These are phyloP conservation scores for Heliamphora exappendiculata DNA, from an alignment of 148 eudicot genomes.

Conservation along the genomic window DNA sequence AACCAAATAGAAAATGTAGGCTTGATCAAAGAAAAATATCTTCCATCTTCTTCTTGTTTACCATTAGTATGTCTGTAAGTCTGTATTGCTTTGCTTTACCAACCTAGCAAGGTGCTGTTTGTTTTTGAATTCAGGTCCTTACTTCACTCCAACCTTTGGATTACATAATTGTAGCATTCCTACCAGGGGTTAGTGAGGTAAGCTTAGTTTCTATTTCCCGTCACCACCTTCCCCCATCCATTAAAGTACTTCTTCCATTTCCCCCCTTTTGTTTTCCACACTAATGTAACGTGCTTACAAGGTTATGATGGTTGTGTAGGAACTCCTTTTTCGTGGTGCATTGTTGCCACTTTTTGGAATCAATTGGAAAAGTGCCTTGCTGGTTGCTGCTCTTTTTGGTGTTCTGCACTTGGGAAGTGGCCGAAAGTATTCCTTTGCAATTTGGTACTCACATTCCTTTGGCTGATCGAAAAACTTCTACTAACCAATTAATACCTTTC, in stretches of 20 bases:
- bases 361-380: conserved; percentile 51
- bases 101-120: background rate
- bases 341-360: conserved; percentile 72
- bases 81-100: conserved; percentile 4
- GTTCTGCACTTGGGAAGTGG: conserved; percentile 81
- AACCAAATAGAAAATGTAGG: too few relatives aligned
- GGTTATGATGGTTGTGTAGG: conserved; percentile 35
- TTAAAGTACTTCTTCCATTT: background rate
- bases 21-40: too few relatives aligned
- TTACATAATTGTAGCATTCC: conserved; percentile 67
- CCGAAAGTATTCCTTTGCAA: conserved; percentile 70
- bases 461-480: background rate
- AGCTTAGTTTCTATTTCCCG: conserved; percentile 4
- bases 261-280: background rate
- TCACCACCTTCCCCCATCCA: background rate
- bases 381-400: conserved; percentile 68
- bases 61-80: too few relatives aligned
- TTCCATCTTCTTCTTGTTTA: too few relatives aligned
- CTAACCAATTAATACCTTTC: background rate
- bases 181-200: conserved; percentile 89
- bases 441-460: conserved; percentile 42
- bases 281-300: background rate
- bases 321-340: conserved; percentile 86
- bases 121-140: conserved; percentile 53
- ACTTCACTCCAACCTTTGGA: conserved; percentile 65